Base-by-base conservation (phyloP, 2,329 filamentous ascomycete species). In the Colletotrichum sansevieriae region DNA sequence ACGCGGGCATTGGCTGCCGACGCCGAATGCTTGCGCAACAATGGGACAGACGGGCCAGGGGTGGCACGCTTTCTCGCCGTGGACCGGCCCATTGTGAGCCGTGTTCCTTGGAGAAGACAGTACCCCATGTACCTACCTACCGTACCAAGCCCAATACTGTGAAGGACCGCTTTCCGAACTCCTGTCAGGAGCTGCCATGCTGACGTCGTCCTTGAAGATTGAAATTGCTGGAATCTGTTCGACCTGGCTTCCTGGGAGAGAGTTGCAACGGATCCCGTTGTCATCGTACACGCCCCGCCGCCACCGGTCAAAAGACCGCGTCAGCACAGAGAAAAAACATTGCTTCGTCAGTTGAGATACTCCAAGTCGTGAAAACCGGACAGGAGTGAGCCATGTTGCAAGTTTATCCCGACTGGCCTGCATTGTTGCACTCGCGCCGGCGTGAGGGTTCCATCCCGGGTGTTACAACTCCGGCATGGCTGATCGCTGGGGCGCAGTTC, bases 401-500 rank as follows among this genome's bases (percentile, higher is more conserved):
- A 55, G 51, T 65, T 37, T 46, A 58, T 41, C 20, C 37, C 11
- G 54, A n/a, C 44, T 43, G 49, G 11, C 54, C 46, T 68, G 54
- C 39, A 39, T 44, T n/a, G 54, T 65, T 35, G 54, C 61, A 59
- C 33, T 54, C 47, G 55, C 55, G 35, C 55, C 55, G 39, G 18
- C 43, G 25, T n/a, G 41, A 65, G 47, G 60, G 64, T 43, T 56
- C 62, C 62, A 65, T 65, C 55, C 47, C 49, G 33, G 47, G 41
- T 59, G 65, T 47, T 29, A 55, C 65, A 46, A 41, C 65, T 59
- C 49, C 55, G 49, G 62, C 49, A 68, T 60, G 39, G 62, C 62
- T 65, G 55, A 65, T 68, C 62, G 55, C 55, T 56, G 49, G 65
- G 65, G 55, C 62, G 62, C 62, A 68, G 55, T 55, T 65, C 46